Conservation (phyloP, 805 yeast genomes). For the Candida insectalens region DNA sequence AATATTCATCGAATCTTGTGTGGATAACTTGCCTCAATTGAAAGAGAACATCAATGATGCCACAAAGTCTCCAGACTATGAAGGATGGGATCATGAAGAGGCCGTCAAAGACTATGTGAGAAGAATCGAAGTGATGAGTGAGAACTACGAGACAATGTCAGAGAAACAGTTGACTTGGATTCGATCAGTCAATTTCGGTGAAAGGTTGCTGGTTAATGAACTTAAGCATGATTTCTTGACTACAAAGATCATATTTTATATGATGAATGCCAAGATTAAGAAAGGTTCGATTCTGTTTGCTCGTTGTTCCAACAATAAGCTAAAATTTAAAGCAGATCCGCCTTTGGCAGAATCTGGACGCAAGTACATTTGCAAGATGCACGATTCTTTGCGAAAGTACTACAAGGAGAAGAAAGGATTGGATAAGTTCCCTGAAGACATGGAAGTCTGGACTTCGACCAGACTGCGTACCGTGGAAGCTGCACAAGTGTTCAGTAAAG, state of each 20-base stretch:
- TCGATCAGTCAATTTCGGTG: constrained; percentile 87
- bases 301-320: constrained; percentile 53
- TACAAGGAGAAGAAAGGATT: constrained; percentile 10
- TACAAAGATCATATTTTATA: constrained; percentile 82
- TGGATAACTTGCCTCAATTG: constrained; percentile 63
- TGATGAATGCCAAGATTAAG: constrained; percentile 85
- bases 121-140: constrained; percentile 58
- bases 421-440: constrained; percentile 21
- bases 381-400: constrained; percentile 40
- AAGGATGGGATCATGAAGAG: constrained; percentile 58
- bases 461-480: constrained; percentile 77
- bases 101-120: constrained; percentile 73
- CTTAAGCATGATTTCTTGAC: constrained; percentile 82
- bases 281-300: constrained; percentile 91
- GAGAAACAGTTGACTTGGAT: constrained; percentile 57
- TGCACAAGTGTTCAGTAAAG: constrained; percentile 57
- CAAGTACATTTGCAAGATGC: constrained; percentile 54
- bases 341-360: constrained; percentile 69
- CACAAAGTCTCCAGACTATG: constrained; percentile 78
- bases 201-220: constrained; percentile 67
- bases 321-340: constrained; percentile 67
- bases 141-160: constrained; percentile 65
- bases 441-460: constrained; percentile 94
- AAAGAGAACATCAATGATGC: constrained; percentile 78
- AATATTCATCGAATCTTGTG: constrained; percentile 79